A percentile compares a stretch with the other conserved stretches of the same genome.
Evolutionary conservation across 139 green algal species (phyloP).

Genomic region (Nannochloris sp.): DNA sequence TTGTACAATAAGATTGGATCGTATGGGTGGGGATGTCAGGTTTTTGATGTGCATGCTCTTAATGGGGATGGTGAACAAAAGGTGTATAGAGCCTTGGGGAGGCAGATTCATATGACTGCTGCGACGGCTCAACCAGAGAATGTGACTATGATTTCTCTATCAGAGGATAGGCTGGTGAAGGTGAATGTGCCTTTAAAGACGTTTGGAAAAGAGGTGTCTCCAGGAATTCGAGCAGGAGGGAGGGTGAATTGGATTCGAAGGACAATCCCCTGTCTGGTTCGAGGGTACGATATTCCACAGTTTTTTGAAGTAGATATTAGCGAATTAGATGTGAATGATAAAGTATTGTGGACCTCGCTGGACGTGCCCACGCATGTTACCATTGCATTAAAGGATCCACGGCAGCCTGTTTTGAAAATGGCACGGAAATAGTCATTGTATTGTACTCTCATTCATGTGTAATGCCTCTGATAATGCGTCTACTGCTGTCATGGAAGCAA

Average conservation of each 20-base stretch:
- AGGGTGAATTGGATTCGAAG: constrained; percentile 32
- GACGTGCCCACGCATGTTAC: constrained; percentile 8
- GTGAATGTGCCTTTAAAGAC: constrained; percentile 36
- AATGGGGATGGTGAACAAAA: constrained; percentile 7
- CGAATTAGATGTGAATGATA: constrained; percentile 27
- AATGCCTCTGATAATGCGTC: constrained; percentile 28
- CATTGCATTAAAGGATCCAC: constrained; percentile 12
- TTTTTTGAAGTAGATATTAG: constrained; percentile 31
- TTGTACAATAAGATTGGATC: constrained; percentile 17
- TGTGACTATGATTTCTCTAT: constrained; percentile 40
- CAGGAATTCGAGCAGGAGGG: constrained; percentile 38
- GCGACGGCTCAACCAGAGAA: constrained; percentile 41
- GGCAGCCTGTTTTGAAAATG: constrained; percentile 26
- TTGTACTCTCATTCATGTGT: neutral
- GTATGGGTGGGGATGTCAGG: constrained; percentile 15
- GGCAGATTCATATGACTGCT: constrained; percentile 36
- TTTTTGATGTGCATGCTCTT: constrained; percentile 23
- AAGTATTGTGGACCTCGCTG: constrained; percentile 16
- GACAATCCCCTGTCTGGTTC: constrained; percentile 14
- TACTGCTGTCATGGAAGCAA: constrained; percentile 39
- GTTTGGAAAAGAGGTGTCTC: constrained; percentile 33
- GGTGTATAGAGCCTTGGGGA: constrained; percentile 13
- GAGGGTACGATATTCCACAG: constrained; percentile 11
- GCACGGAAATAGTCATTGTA: constrained; percentile 3
- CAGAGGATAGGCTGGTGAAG: constrained; percentile 22